These are phyloP conservation scores for Saccharomycopsis oosterbeekiorum DNA, from an alignment of 805 yeast genomes.

Conservation along the genomic window DNA sequence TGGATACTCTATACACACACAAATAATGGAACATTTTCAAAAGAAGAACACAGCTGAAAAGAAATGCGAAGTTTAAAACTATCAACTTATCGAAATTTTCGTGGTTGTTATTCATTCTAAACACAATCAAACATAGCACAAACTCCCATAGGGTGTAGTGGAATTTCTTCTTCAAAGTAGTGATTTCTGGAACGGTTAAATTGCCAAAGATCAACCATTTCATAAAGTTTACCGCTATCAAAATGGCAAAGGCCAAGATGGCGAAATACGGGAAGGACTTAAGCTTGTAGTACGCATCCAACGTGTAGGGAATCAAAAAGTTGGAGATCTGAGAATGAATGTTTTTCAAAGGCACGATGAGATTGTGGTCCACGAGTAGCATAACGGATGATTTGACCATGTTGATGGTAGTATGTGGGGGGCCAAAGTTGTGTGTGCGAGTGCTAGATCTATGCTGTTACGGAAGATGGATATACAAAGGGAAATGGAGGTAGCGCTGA, in stretches of 20 bases:
- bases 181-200: slow-evolving; percentile 10
- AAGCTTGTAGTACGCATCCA: neutral
- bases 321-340: neutral
- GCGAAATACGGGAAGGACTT: neutral
- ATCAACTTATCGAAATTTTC: neutral
- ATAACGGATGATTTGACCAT: neutral
- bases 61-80: slow-evolving; percentile 6
- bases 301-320: neutral
- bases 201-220: slow-evolving; percentile 15
- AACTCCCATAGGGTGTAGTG: slow-evolving; percentile 17
- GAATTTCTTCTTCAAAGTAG: slow-evolving; percentile 8
- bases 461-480: too few relatives aligned
- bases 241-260: slow-evolving; percentile 1
- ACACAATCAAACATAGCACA: slow-evolving; percentile 10
- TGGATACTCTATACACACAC: slow-evolving; percentile 16
- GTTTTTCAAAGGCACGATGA: neutral
- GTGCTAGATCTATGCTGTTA: too few relatives aligned
- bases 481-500: too few relatives aligned
- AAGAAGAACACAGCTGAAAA: slow-evolving; percentile 13
- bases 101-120: neutral
- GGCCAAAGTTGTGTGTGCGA: too few relatives aligned
- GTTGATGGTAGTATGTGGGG: neutral
- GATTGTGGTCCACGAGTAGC: neutral
- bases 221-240: slow-evolving; percentile 9
- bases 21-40: slow-evolving; percentile 16